Percentiles rank a stretch among this genome's conserved stretches.
These are phyloP conservation scores for Colletotrichum navitas DNA, from an alignment of 2,329 filamentous ascomycete species.

Conservation along the genomic window DNA sequence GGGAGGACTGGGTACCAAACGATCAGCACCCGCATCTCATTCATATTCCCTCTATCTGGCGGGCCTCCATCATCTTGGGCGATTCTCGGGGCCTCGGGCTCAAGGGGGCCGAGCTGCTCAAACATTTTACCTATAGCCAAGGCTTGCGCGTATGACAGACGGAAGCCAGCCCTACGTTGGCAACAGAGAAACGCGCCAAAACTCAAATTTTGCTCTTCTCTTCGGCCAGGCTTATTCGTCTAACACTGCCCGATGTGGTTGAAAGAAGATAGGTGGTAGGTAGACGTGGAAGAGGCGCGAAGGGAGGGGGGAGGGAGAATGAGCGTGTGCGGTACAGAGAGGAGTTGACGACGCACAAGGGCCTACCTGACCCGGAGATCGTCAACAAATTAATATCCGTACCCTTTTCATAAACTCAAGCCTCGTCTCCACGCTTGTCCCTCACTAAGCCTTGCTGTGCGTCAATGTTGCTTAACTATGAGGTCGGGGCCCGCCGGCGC, in stretches of 20 bases:
- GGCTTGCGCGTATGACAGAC: not conserved
- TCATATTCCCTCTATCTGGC: not conserved
- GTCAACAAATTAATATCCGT: not conserved
- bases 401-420: not conserved
- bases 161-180: not conserved
- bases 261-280: not conserved
- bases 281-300: not conserved
- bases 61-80: not conserved
- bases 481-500: not conserved
- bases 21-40: not conserved
- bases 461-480: not conserved
- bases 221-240: not conserved
- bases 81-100: not conserved
- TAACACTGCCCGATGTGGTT: not conserved
- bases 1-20: not conserved
- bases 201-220: not conserved
- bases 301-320: not conserved
- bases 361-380: not conserved
- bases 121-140: not conserved
- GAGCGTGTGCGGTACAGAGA: not conserved
- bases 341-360: conserved; percentile 1
- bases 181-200: not conserved
- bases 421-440: conserved; percentile 6
- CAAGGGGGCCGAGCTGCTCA: not conserved
- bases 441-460: conserved; percentile 1